Evolutionary conservation across 1,284 basidiomycete genomes (phyloP), one percentile per base, ranked within the genome.

Genomic region (Lentinula novae-zelandiae): DNA sequence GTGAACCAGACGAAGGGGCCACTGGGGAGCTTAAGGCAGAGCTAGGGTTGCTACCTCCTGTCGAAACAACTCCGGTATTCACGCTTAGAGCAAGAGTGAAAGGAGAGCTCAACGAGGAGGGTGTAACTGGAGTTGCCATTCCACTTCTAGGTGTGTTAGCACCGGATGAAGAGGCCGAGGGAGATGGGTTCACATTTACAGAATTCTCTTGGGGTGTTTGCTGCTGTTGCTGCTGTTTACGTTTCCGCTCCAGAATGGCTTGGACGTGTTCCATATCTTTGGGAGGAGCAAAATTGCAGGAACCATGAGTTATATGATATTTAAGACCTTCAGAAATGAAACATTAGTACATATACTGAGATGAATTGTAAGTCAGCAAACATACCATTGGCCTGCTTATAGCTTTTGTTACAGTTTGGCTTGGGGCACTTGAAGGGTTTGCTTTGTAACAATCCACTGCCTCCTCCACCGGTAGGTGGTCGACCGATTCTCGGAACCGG

Each of bases 361-460:
- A 39, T 20, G 9, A 42, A 20, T 2, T 12, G 36, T 38, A 31
- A 34, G 50, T 8, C 46, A 1, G 31, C 34, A 27, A 31, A 59
- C 64, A 54, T 44, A 66, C 80, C 80, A 62, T 82, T 82, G 63
- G 94, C 95, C 77, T 98, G 96, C 81, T 98, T 98, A 83, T 99
- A 99, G 51, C 88, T 89, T 83, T 99, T 99, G 80, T 95, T 96
- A 81, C 96, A 99, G 60, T 97, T 96, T 0, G 93, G 90, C 68
- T 96, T 96, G 13, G 95, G 95, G 79, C 96, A 99, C 65, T 90
- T 86, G 87, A 96, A 99, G 0, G 96, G 96, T 75, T 98, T 98
- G 66, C 82, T 88, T 52, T 78, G 73, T 22, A 65, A 44, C 36
- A 65, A 50, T 39, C 62, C 56, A 33, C 48, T 46, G 12, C 49